Evolutionary conservation across 2,329 filamentous ascomycete genomes (phyloP), one percentile per base, ranked within the genome.

Genomic region (Pseudopyricularia javanii): DNA sequence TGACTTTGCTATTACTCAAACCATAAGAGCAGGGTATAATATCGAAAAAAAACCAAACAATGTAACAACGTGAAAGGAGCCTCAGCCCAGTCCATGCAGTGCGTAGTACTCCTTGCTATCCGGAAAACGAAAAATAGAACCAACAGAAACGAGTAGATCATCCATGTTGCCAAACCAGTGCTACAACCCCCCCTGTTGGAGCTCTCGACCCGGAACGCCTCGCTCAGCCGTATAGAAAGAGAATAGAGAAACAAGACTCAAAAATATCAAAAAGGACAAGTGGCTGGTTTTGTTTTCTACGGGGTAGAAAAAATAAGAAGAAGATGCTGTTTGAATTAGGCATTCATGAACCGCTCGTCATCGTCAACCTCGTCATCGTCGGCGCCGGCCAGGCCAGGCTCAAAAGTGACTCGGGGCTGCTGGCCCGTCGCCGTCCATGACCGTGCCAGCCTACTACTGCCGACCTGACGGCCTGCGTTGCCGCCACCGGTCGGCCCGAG

Each of bases 331-430:
- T 9, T 4, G 28, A 30, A 7, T 45, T 45, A 45, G 22, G 24
- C 12, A 45, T 45, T 45, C 40, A 20, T 24, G 24, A 45, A 45
- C 40, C 24, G 40, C 11, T 45, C 40, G 40, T 6, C 40, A 24
- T 24, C 24, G 12, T 45, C 22, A 2, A 15, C 40, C 7, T 45
- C 40, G 15, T 45, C 40, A 8, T 45, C 22, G 12, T 45, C 40
- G 11, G 40, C 20, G 12, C 40, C 40, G 7, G 17, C 22, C 15
- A 45, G 40, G 2, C 40, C 22, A 15, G 40, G 40, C 40, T 45
- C 40, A 55, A 59, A 59, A 7, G 58, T 56, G 24, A 59, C 58
- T 0, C 56, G 52, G 8, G 49, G 43, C 15, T 49, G 28, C 33
- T 32, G 52, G n/a, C 52, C 15, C 3, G 24, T 26, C 7, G 48